These are phyloP conservation scores for Pharnaceum exiguum DNA, from an alignment of 148 eudicot genomes.

Conservation along the genomic window DNA sequence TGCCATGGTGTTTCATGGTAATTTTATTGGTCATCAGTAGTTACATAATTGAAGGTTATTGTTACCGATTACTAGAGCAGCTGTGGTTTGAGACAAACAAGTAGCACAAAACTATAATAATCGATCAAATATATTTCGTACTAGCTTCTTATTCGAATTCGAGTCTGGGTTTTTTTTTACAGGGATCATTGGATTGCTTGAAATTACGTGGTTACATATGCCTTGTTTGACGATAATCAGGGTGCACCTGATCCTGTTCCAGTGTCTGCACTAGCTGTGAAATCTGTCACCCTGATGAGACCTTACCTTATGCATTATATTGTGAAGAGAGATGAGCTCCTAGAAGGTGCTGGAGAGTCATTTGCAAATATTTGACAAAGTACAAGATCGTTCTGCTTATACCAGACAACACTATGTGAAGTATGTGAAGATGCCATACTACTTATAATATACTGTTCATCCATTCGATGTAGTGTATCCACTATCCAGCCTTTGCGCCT, in stretches of 20 bases:
- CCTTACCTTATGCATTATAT: slow-evolving; percentile 53
- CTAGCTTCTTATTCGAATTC: neutral
- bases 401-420: slow-evolving; percentile 39
- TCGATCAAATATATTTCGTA: too few relatives aligned
- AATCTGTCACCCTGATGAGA: slow-evolving; percentile 70
- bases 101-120: too few relatives aligned
- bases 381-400: slow-evolving; percentile 82
- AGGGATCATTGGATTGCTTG: slow-evolving; percentile 85
- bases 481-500: too few relatives aligned
- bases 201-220: slow-evolving; percentile 76
- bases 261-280: slow-evolving; percentile 53
- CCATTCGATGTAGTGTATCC: too few relatives aligned
- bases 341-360: slow-evolving; percentile 65
- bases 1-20: neutral
- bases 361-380: slow-evolving; percentile 59
- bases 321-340: slow-evolving; percentile 57
- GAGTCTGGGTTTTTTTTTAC: neutral
- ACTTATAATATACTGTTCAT: too few relatives aligned
- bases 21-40: neutral
- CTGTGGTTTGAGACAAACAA: too few relatives aligned
- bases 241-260: slow-evolving; percentile 65
- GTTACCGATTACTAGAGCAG: too few relatives aligned
- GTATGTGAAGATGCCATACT: too few relatives aligned
- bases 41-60: too few relatives aligned
- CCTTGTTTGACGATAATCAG: slow-evolving; percentile 70